Base-by-base conservation (phyloP, 2,329 filamentous ascomycete genomes). In the Lasiodiplodia citricola region DNA sequence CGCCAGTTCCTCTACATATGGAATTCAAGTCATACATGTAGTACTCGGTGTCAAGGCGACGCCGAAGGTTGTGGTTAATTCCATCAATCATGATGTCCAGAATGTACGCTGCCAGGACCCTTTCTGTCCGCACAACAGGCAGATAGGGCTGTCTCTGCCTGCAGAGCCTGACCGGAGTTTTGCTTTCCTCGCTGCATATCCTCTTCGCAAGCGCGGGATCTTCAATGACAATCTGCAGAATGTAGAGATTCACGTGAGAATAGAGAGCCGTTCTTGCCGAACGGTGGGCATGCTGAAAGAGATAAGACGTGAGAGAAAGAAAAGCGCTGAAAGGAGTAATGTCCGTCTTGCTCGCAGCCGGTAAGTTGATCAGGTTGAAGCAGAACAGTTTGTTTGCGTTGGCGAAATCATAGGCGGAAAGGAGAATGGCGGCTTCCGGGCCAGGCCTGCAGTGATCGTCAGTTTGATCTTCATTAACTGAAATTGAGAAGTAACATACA, bases 321-420 rank as follows among this genome's bases (percentile, higher is more conserved):
- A 95, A 96, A 73, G 88, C 90, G 57, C 91, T 89, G 71, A 99
- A 90, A 0, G 94, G 92, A 1, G 90, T 87, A 74, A 95, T 90
- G 56, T 88, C 85, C 52, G 85, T 87, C 73, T 90, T 90, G 60
- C 80, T 81, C 31, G 90, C 88, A 0, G 89, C 80, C 6, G 87
- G 76, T 28, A 89, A 77, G 2, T 88, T 90, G 64, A 97, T 88
- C 54, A 99, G 82, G 74, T 91, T 94, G 78, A 92, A 91, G 79
- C 93, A 95, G 80, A 99, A 98, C 10, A 97, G 85, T 80, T 97
- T 98, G 83, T 98, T 99, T 41, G 94, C 92, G 76, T 97, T 92
- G 3, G 90, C 90, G 77, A 98, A 98, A 78, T 98, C 96, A 78
- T 98, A 99, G 0, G 93, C 91, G 0, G 93, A 90, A 41, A 99